Evolutionary conservation across 139 green algal genomes (phyloP), one percentile per base, ranked within the genome.

Genomic region (Chlorella sp.): DNA sequence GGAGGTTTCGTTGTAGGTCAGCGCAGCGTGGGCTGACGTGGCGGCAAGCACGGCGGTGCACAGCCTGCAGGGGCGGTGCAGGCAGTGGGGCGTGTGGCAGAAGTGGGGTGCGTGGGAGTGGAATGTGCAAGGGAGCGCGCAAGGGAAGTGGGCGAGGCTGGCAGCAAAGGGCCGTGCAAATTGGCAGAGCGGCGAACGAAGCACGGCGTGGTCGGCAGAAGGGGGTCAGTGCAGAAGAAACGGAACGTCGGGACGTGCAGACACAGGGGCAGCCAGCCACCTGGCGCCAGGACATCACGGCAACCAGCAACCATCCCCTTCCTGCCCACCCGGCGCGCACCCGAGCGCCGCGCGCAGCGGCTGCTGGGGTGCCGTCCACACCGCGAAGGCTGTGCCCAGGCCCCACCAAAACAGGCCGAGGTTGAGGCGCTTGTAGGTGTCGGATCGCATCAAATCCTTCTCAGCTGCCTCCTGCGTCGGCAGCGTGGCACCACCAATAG

Each of bases 351-450:
- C n/a, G 34, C 89, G 78, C 71, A 89, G 66, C 18, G 71, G 84
- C 86, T 77, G 68, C 30, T 57, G 32, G 19, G 75, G 53, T 22
- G 53, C 68, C 42, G n/a, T 22, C 88, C 88, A 91, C 2, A 87
- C 37, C n/a, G 75, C 90, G 16, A 82, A 22, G 21, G 93, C 68
- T 85, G 91, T 93, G 68, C 78, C 83, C 4, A 68, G 61, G 34
- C 68, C 87, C 87, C 93, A 95, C 82, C 66, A 81, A 0, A 93
- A 30, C 28, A 93, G 86, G 0, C 80, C 94, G n/a, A 91, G 39
- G 88, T 92, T 90, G 12, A 96, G 91, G 9, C 94, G 91, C 89
- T 94, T 90, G 92, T 96, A 96, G 40, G 94, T 96, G 82, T 93
- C 91, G 4, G 88, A 93, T 19, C 78, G 60, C 73, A 96, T 89